phyloP scores from a whole-genome alignment of 176 grass and related monocot genomes.

The Phoenix roebelenii region DNA sequence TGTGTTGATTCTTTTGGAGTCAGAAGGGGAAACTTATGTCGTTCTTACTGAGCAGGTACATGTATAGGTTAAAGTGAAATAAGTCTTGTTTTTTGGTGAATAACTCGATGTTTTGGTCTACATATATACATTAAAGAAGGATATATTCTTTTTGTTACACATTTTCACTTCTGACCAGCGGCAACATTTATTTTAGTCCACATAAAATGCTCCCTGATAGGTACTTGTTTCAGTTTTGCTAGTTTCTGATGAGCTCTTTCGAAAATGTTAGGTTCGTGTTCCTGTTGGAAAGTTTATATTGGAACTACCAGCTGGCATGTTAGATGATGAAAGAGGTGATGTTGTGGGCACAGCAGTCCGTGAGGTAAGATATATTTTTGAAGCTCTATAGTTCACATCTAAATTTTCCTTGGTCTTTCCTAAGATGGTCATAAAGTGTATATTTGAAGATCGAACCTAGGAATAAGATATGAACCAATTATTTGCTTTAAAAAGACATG shows the following conservation, averaged over 20 bases:
- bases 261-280: slow-evolving; percentile 57
- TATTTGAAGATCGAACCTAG: neutral
- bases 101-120: neutral
- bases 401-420: neutral
- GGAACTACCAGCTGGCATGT: slow-evolving; percentile 89
- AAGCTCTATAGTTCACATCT: neutral
- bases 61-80: neutral
- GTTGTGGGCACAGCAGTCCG: slow-evolving; percentile 84
- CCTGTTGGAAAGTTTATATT: slow-evolving; percentile 71
- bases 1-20: slow-evolving; percentile 85
- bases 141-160: too few relatives aligned
- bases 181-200: too few relatives aligned
- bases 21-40: slow-evolving; percentile 46
- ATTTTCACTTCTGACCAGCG: too few relatives aligned
- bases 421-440: neutral
- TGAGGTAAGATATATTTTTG: slow-evolving; percentile 38
- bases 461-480: neutral
- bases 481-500: too few relatives aligned
- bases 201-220: neutral
- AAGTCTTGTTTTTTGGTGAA: neutral
- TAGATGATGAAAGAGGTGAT: slow-evolving; percentile 82
- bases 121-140: too few relatives aligned
- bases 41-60: slow-evolving; percentile 86
- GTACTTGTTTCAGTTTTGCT: neutral
- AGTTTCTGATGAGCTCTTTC: neutral